Conservation (phyloP, 345 rosid genomes). For the Salix caprea region DNA sequence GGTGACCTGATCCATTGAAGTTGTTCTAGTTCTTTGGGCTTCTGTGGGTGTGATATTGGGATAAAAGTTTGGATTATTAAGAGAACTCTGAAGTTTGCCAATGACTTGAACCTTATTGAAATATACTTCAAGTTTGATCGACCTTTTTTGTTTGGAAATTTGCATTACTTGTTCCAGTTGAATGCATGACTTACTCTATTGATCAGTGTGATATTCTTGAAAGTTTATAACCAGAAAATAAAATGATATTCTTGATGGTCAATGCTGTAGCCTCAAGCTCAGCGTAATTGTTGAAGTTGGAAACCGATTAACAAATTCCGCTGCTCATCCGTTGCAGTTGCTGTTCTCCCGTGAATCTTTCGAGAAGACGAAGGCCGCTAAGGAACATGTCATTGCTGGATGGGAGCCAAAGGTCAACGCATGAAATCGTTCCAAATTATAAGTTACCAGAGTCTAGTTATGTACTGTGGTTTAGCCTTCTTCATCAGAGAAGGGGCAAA, state of each 20-base stretch:
- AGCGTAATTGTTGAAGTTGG: background rate
- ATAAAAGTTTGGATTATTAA: background rate
- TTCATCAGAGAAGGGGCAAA: background rate
- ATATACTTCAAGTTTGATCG: too few species aligned
- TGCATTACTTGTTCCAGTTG: background rate
- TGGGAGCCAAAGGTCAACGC: slow-evolving; percentile 83
- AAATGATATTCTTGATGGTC: background rate
- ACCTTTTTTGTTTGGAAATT: too few species aligned
- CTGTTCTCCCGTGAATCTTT: slow-evolving; percentile 62
- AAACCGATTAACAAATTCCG: background rate
- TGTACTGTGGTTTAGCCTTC: slow-evolving; percentile 9
- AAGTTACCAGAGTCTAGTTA: slow-evolving; percentile 14
- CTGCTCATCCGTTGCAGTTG: slow-evolving; percentile 27
- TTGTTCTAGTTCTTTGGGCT: background rate
- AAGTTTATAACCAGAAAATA: too few species aligned
- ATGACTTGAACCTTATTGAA: background rate
- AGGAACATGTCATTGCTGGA: slow-evolving; percentile 65
- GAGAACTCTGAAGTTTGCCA: background rate
- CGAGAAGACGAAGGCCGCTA: slow-evolving; percentile 55
- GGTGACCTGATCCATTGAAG: background rate
- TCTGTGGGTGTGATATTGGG: background rate
- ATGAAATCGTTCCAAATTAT: slow-evolving; percentile 30
- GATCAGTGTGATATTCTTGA: background rate
- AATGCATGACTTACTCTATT: background rate
- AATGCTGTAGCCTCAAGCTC: background rate